These are phyloP conservation scores for Mucor irregularis DNA, from an alignment of 371 early-diverging fungal genomes.

Conservation along the genomic window DNA sequence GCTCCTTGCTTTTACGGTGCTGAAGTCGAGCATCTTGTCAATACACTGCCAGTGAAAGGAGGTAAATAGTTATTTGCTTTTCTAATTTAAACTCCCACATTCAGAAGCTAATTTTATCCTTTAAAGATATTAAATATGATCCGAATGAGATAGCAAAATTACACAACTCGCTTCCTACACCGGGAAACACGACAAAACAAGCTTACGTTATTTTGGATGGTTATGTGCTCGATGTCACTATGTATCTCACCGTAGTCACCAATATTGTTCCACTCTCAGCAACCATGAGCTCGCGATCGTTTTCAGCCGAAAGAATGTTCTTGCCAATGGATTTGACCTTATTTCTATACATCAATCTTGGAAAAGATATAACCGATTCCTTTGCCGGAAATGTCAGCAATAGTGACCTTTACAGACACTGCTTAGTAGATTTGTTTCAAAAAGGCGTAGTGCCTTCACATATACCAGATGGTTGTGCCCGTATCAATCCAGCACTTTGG, in stretches of 20 bases:
- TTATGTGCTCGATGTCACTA: constrained; percentile 43
- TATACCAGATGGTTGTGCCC: constrained; percentile 27
- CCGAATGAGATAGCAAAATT: constrained; percentile 13
- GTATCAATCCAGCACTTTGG: constrained; percentile 50
- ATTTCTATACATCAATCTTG: constrained; percentile 42
- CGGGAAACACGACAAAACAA: constrained; percentile 22
- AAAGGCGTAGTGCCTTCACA: constrained; percentile 32
- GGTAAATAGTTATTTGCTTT: constrained; percentile 17
- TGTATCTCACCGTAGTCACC: constrained; percentile 38
- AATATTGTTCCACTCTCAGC: constrained; percentile 33
- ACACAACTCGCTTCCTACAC: constrained; percentile 28
- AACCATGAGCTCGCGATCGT: constrained; percentile 37
- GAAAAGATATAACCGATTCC: constrained; percentile 42
- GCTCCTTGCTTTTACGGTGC: constrained; percentile 38
- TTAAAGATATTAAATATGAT: constrained; percentile 36
- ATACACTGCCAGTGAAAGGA: constrained; percentile 25
- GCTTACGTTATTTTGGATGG: constrained; percentile 43
- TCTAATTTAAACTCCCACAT: not conserved
- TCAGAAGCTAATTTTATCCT: no score
- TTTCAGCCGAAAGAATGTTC: constrained; percentile 45
- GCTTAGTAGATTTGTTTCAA: constrained; percentile 36
- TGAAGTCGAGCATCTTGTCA: constrained; percentile 2
- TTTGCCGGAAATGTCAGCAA: constrained; percentile 36
- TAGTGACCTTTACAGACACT: constrained; percentile 24
- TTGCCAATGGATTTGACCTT: constrained; percentile 40